These are phyloP conservation scores for Xylaria flabelliformis DNA, from an alignment of 495 filamentous ascomycete genomes.

Conservation along the genomic window DNA sequence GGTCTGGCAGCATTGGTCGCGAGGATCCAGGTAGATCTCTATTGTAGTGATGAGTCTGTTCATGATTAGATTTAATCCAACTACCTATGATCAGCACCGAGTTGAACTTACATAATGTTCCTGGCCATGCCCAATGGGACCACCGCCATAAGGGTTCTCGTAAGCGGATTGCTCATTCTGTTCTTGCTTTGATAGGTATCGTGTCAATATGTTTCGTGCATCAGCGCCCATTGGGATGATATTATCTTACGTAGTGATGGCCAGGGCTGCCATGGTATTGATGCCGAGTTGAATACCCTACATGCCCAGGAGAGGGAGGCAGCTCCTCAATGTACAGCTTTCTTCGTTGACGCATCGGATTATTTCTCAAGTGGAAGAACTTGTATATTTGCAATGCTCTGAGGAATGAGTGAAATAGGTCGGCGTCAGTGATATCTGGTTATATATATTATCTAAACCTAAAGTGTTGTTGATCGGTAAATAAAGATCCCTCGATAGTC, in stretches of 20 bases:
- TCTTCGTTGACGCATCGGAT: background rate
- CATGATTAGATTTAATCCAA: background rate
- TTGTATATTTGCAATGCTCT: background rate
- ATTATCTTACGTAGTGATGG: background rate
- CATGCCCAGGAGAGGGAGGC: background rate
- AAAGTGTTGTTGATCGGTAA: background rate
- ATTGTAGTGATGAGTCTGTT: background rate
- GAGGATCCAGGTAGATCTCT: background rate
- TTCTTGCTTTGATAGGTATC: background rate
- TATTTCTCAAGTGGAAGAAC: background rate
- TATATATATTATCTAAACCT: background rate
- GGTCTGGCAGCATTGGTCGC: background rate
- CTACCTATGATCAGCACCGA: background rate
- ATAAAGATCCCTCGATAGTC: background rate
- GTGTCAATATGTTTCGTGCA: background rate
- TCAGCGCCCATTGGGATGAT: background rate
- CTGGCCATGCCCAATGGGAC: background rate
- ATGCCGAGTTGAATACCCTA: background rate
- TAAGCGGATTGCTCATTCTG: background rate
- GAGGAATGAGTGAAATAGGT: background rate
- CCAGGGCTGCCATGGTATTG: background rate
- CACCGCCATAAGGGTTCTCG: background rate
- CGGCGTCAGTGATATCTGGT: background rate
- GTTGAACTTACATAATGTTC: background rate
- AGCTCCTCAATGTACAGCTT: background rate